These are phyloP conservation scores for Lojkania enalia DNA, from an alignment of 2,329 filamentous ascomycete species.

Conservation along the genomic window DNA sequence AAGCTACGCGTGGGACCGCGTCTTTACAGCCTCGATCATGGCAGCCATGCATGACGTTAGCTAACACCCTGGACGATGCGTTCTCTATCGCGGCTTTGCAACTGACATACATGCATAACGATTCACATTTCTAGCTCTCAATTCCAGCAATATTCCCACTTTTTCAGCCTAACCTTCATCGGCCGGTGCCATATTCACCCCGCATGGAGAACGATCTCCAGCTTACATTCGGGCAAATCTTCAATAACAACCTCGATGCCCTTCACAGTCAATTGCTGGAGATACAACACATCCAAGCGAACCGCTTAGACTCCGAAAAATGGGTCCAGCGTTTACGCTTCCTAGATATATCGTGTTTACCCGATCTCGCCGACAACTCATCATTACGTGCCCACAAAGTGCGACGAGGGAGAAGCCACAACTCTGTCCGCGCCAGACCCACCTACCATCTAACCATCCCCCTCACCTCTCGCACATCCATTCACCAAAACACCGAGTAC, in stretches of 20 bases:
- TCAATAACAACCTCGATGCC: conserved; percentile 12
- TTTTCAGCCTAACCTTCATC: too few species aligned
- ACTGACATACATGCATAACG: too few species aligned
- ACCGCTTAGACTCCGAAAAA: conserved; percentile 14
- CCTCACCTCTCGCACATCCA: neutral
- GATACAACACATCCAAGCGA: conserved; percentile 10
- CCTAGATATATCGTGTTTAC: conserved; percentile 19
- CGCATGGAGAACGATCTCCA: conserved; percentile 21
- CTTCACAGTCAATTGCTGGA: conserved; percentile 20
- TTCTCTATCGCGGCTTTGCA: too few species aligned
- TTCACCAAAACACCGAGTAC: neutral
- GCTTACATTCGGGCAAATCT: conserved; percentile 22
- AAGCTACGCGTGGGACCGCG: too few species aligned
- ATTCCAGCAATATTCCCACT: too few species aligned
- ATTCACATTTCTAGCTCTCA: too few species aligned
- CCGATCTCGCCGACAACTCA: conserved; percentile 6
- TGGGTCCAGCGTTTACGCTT: conserved; percentile 18
- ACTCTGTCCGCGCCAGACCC: neutral
- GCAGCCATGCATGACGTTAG: too few species aligned
- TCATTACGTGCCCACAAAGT: too few species aligned
- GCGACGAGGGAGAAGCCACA: neutral
- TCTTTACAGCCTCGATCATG: too few species aligned
- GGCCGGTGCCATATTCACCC: too few species aligned
- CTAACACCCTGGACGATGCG: too few species aligned
- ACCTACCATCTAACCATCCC: neutral